A percentile compares a stretch with the other conserved stretches of the same genome.
phyloP scores from a whole-genome alignment of 1,284 basidiomycete species.

The Rhodotorula sp. region DNA sequence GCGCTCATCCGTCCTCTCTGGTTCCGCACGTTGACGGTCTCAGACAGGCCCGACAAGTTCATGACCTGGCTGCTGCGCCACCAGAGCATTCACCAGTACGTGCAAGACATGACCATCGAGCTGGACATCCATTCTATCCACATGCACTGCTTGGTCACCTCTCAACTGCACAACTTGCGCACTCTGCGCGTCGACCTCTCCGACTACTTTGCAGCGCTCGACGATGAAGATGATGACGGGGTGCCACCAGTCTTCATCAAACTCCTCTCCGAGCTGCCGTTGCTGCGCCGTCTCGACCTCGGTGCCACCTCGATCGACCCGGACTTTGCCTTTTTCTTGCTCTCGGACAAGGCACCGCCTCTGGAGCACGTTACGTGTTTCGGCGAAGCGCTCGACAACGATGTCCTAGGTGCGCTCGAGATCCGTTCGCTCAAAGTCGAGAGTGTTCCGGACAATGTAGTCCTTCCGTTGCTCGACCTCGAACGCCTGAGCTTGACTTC shows the following conservation, averaged over 20 bases:
- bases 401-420: background rate
- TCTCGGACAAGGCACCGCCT: background rate
- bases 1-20: background rate
- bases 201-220: background rate
- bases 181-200: background rate
- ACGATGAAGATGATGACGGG: background rate
- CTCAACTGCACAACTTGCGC: background rate
- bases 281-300: background rate
- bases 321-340: background rate
- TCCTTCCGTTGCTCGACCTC: background rate
- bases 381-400: background rate
- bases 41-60: background rate
- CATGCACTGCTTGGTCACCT: background rate
- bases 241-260: background rate
- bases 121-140: background rate
- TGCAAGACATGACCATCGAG: background rate
- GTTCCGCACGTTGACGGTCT: background rate
- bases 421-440: background rate
- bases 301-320: background rate
- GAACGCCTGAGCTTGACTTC: background rate
- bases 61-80: background rate
- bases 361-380: background rate
- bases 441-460: background rate
- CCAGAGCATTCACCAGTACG: background rate
- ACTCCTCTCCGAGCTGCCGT: background rate